These are phyloP conservation scores for Clonostachys rosea DNA, from an alignment of 2,329 filamentous ascomycete species.

Conservation along the genomic window DNA sequence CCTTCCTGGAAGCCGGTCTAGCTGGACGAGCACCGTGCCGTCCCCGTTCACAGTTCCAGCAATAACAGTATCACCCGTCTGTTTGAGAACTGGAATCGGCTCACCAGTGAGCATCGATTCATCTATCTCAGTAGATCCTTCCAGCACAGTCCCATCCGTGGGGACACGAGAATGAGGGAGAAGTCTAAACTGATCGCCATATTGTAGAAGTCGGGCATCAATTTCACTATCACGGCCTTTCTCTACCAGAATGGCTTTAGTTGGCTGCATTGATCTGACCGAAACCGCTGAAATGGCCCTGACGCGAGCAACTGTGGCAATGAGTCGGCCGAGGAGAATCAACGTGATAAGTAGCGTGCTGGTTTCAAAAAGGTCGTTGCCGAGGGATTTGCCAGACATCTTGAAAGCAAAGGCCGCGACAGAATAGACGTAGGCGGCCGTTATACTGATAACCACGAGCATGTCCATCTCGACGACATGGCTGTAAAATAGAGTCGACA, in stretches of 20 bases:
- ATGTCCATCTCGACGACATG: conserved; percentile 50
- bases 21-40: conserved; percentile 51
- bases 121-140: conserved; percentile 62
- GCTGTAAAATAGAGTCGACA: conserved; percentile 38
- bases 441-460: conserved; percentile 49
- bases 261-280: conserved; percentile 50
- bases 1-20: conserved; percentile 60
- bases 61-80: conserved; percentile 45
- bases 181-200: conserved; percentile 64
- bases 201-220: conserved; percentile 64
- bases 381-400: conserved; percentile 20
- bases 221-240: conserved; percentile 40
- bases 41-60: conserved; percentile 67
- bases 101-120: conserved; percentile 81
- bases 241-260: conserved; percentile 48
- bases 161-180: conserved; percentile 53
- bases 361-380: conserved; percentile 52
- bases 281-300: conserved; percentile 52
- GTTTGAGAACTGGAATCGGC: conserved; percentile 54
- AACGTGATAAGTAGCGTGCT: conserved; percentile 55
- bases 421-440: conserved; percentile 46
- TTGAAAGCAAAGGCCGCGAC: conserved; percentile 28
- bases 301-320: conserved; percentile 46
- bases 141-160: conserved; percentile 65
- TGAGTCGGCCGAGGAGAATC: conserved; percentile 51